Evolutionary conservation across 139 green algal genomes (phyloP), one percentile per base, ranked within the genome.

Genomic region (Limnomonas spitsbergensis): DNA sequence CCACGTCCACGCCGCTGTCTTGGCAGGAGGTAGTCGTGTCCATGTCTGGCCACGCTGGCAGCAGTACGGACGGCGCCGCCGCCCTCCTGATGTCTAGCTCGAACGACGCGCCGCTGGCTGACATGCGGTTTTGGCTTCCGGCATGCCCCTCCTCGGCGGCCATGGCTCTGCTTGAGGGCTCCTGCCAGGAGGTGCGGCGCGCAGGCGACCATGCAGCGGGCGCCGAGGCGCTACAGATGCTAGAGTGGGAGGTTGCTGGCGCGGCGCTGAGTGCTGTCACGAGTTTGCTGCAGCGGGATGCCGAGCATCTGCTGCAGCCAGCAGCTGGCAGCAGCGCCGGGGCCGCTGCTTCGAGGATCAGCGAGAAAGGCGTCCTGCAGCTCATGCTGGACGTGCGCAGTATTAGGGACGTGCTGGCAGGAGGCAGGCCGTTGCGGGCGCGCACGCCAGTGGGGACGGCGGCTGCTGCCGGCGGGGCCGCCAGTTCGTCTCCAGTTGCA

Each of bases 301-400:
- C 69, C 38, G 39, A 27, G 27, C n/a, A n/a, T n/a, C n/a, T n/a
- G n/a, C n/a, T n/a, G n/a, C n/a, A n/a, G n/a, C n/a, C n/a, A n/a
- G 70, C 39, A 38, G 70, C 38, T 9, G 3, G 20, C 4, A 6
- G 70, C 36, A 38, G 37, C 4, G 47, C 14, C 24, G 38, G 3
- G 35, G 27, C 39, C 27, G n/a, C 2, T 32, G 67, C 24, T 9
- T 6, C 68, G 40, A 6, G 26, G 47, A 34, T 70, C 6, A 78
- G 73, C 32, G 52, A 70, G 73, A 93, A 94, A 78, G 95, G 92
- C 32, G 79, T 95, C 2, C 88, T 98, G 68, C 95, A 98, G 90
- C 90, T 98, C 71, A 80, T 97, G 24, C 88, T 98, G 40, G 95
- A 98, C 70, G 77, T 92, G 29, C 89, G 90, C 7, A 90, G 97